Evolutionary conservation across 148 eudicot genomes (phyloP), one percentile per base, ranked within the genome.

Genomic region (Cornus controversa): DNA sequence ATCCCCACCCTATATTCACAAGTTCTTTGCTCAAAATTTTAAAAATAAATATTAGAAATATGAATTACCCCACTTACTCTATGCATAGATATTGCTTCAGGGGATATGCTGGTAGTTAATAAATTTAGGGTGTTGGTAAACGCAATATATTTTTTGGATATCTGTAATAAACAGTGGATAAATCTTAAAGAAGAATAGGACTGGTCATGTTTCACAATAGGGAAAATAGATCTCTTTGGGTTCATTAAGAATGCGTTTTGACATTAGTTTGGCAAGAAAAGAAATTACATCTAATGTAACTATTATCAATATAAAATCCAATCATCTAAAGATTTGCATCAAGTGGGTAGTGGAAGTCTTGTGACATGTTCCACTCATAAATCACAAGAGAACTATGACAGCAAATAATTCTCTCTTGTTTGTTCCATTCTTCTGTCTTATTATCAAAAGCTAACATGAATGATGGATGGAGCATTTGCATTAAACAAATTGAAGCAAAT

Each of bases 351-450:
- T 78, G 79, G 80, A 66, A 76, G 78, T 64, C 82, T 74, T 74
- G 77, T 74, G 73, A 69, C 79, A 79, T 72, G 75, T 62, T 83
- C 79, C 79, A 81, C 86, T 72, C 79, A 78, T 47, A 79, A 0
- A 40, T 40, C 34, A 31, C 34, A 31, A 62, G 60, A 78, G 76
- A 78, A 82, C 79, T 67, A 83, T 67, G 23, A 23, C 73, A 27
- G 45, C 23, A 62, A 60, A 60, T 25, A 71, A 73, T 62, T 65
- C 64, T 57, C 54, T 40, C 22, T 40, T n/a, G 45, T 4, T 69
- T 62, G 8, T 65, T 60, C 66, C 16, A 23, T n/a, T 71, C n/a
- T 18, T 47, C 27, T 27, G 25, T 72, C 66, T 64, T 18, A 50
- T 62, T 54, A 58, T 47, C 62, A 75, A 84, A 36, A 70, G 50